Percentiles rank a stretch among this genome's conserved stretches.
These are phyloP conservation scores for Eimeria tenella DNA, from an alignment of 169 alveolate genomes.

Conservation along the genomic window DNA sequence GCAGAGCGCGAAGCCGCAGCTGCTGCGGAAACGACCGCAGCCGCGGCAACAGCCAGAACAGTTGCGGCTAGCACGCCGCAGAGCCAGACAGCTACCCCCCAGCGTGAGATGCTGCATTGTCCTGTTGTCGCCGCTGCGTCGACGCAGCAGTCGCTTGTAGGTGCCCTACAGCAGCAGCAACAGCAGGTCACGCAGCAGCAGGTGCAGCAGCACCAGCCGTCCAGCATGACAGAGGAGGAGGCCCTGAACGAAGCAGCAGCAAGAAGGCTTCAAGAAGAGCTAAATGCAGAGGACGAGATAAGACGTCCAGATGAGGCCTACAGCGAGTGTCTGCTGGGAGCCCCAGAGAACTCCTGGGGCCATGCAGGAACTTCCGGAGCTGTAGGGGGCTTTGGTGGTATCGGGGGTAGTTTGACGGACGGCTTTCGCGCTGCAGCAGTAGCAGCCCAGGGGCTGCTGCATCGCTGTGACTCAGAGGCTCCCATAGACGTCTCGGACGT, in stretches of 20 bases:
- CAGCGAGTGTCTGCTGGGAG: conserved; percentile 19
- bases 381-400: neutral
- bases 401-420: neutral
- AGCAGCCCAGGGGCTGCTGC: conserved; percentile 2
- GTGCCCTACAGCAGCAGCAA: neutral
- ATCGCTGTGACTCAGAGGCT: neutral
- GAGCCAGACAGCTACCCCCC: neutral
- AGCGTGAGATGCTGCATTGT: neutral
- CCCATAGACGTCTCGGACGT: too few species aligned
- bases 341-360: neutral
- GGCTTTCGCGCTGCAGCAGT: conserved; percentile 32
- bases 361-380: neutral
- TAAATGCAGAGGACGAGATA: neutral
- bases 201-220: neutral
- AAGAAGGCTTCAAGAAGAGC: neutral
- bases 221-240: conserved; percentile 1
- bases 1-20: conserved; percentile 16
- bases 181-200: neutral
- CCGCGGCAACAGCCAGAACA: neutral
- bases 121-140: neutral
- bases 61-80: neutral
- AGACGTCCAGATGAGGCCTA: conserved; percentile 1
- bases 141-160: neutral
- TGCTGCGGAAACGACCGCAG: conserved; percentile 12
- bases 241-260: conserved; percentile 36